Base-by-base conservation (phyloP, 768 basidiomycete genomes). In the Leccinum subgranulosum region DNA sequence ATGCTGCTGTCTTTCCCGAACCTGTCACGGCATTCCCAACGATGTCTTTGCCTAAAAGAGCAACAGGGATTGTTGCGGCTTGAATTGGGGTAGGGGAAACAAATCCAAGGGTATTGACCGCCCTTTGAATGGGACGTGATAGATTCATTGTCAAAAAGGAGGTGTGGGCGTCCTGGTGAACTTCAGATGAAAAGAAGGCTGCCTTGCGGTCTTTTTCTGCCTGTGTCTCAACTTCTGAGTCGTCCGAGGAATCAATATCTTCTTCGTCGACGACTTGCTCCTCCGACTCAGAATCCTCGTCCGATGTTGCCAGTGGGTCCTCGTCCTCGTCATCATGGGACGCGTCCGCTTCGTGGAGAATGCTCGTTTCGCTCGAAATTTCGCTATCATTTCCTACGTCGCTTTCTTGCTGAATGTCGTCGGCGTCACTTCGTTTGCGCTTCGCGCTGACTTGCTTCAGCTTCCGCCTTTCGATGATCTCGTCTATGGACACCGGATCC, bases 1-100 rank as follows among this genome's bases (percentile, higher is more conserved):
- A 99, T 2, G 97, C 97, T 10, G 94, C 96, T 1, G 97, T 99
- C 78, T 99, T 99, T 58, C 97, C 97, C 5, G 94, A 97, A 59
- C 97, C 97, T 17, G 97, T 99, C 17, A 96, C 92, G 19, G 97
- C 96, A 57, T 85, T 88, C 31, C 96, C 97, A 53, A 99, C 94
- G 36, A 99, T 83, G 70, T 99, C 97, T 69, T 97, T 94, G 51
- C 97, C 97, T 23, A 95, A 72, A 19, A 99, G 82, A 23, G 94
- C 96, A 45, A 94, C 86, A 17, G 97, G 97, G 54, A 99, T 92
- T 12, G 95, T 89, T 45, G 91, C 87, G 2, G 91, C 86, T 74
- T 99, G 97, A 51, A 99, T 98, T 1, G 97, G 97, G 2, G 97
- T 99, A 8, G 97, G 97, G 31, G 82, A 86, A 48, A 79, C 74